Evolutionary conservation across 2,329 filamentous ascomycete species (phyloP), one percentile per base, ranked within the genome.

Genomic region (Calonectria pteridis): DNA sequence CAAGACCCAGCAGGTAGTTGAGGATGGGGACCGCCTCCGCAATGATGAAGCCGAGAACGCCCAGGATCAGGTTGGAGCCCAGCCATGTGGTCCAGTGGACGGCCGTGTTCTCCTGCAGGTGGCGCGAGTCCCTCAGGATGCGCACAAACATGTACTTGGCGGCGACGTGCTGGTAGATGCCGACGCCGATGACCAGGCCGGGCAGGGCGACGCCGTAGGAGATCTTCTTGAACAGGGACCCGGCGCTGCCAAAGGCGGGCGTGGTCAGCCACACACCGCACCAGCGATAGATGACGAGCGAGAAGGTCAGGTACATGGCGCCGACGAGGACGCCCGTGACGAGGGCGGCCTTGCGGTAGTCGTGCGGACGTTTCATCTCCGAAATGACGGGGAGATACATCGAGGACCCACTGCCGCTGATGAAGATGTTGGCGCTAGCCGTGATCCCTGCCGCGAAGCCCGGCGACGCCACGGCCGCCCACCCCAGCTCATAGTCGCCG

Each of bases 401-500:
- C 1, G 77, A 78, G 1, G 77, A 78, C 20, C 87, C 90, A 0
- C 88, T 87, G 2, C 85, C 86, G 1, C 88, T 89, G 50, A 89
- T 87, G 78, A 92, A 91, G 62, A 92, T 90, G 4, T 88, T 90
- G 4, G 85, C 84, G 0, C 86, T 84, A 53, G 89, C 89, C 0
- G 86, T 86, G 73, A 92, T 90, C 1, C 89, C 91, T 0, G 85
- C 87, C 0, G 86, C 86, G 77, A 92, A 92, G 20, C 84, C 87
- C 0, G 90, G 89, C 73, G 88, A 81, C 0, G 84, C 87, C 59
- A 91, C 87, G 5, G 85, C 86, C 33, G 84, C 81, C 77, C 86
- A 92, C 20, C 89, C 90, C 0, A 91, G 84, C 0, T 92, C 89
- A 76, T 85, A 92, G 29, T 86, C 83, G 0, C 91, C 90, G 0